Evolutionary conservation across 257 asterid genomes (phyloP).

Genomic region (Asclepias syriaca): DNA sequence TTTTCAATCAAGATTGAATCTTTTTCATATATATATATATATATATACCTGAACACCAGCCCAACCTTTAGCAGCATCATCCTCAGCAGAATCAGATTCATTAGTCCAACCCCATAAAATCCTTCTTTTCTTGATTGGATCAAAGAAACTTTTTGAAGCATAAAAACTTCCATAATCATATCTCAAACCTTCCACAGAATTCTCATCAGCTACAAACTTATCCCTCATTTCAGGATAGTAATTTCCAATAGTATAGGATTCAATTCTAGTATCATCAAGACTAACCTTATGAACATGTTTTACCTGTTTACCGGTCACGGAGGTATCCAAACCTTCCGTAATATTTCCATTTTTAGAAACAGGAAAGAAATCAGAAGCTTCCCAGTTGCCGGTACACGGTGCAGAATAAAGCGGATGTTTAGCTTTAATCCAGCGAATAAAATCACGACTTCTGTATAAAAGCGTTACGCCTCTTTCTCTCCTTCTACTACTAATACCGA

Average conservation of each 20-base stretch:
- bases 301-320: conserved; percentile 29
- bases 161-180: conserved; percentile 62
- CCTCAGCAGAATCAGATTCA: conserved; percentile 41
- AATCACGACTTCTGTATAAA: conserved; percentile 53
- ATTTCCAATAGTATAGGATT: conserved; percentile 54
- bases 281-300: conserved; percentile 62
- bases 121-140: conserved; percentile 44
- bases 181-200: conserved; percentile 56
- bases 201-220: conserved; percentile 44
- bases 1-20: too few relatives aligned
- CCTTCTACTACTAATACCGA: conserved; percentile 36
- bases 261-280: conserved; percentile 54
- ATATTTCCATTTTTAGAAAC: conserved; percentile 22
- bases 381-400: conserved; percentile 52
- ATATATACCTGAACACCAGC: conserved; percentile 58
- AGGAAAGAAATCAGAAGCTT: conserved; percentile 72
- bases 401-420: conserved; percentile 40
- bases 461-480: conserved; percentile 33
- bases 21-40: too few relatives aligned
- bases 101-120: conserved; percentile 79
- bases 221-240: conserved; percentile 30
- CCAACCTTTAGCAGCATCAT: conserved; percentile 58
- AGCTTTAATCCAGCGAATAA: conserved; percentile 52
- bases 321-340: conserved; percentile 42
- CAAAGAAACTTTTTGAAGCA: conserved; percentile 69